phyloP scores from a whole-genome alignment of 2,329 filamentous ascomycete species.

The Nigrospora osmanthi region DNA sequence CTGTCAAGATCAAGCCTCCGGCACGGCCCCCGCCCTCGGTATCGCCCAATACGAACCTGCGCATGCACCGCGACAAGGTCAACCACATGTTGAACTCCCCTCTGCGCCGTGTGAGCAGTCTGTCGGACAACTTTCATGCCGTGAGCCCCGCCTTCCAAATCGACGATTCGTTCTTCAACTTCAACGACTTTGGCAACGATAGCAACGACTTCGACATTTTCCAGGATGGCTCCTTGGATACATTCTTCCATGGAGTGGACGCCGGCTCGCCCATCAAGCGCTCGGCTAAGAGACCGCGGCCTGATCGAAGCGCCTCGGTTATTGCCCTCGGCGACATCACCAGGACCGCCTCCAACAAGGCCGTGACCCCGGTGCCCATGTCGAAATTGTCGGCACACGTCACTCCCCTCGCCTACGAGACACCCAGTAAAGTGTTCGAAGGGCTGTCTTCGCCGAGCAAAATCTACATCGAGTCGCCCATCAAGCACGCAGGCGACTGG shows the following conservation, averaged over 20 bases:
- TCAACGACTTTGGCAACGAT: conserved; percentile 41
- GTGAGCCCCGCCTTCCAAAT: conserved; percentile 63
- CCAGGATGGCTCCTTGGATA: conserved; percentile 31
- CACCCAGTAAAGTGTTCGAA: conserved; percentile 51
- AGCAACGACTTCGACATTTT: conserved; percentile 58
- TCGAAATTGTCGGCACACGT: conserved; percentile 34
- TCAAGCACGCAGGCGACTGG: conserved; percentile 31
- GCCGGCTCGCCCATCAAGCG: conserved; percentile 60
- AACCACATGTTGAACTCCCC: conserved; percentile 67
- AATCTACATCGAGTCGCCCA: conserved; percentile 32
- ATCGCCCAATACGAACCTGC: conserved; percentile 87
- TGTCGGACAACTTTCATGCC: conserved; percentile 41
- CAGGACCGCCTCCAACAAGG: conserved; percentile 42
- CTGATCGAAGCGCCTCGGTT: conserved; percentile 56
- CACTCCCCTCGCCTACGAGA: conserved; percentile 35
- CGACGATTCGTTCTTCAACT: conserved; percentile 46
- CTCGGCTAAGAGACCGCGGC: conserved; percentile 48
- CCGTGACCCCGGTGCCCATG: conserved; percentile 37
- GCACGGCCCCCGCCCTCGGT: conserved; percentile 60
- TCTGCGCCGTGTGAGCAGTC: conserved; percentile 35
- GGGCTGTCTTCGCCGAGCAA: conserved; percentile 49
- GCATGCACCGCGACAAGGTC: conserved; percentile 79
- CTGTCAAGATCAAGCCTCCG: conserved; percentile 68
- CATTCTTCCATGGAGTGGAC: conserved; percentile 36
- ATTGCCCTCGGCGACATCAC: conserved; percentile 56